Base-by-base conservation (phyloP, 306 rosid genomes). In the Vachellia collinsii region DNA sequence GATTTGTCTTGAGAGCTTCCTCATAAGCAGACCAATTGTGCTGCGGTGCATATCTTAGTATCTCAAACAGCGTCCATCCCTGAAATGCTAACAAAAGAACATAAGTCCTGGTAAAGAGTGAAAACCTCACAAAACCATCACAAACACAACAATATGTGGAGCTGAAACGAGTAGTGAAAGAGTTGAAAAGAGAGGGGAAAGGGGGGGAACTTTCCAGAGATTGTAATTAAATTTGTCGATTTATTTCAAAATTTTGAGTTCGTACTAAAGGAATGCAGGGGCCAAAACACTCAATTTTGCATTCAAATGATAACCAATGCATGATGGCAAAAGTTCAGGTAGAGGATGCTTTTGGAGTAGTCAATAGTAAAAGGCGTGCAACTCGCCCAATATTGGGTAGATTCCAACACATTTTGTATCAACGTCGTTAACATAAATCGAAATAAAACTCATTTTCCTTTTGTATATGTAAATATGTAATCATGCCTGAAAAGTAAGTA, bases 11-110 rank as follows among this genome's bases (percentile, higher is more conserved):
- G 47, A 95, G 98, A 88, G 96, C 94, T 85, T 90, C 99, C 91
- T 91, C 99, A 82, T 95, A 95, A 76, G 99, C 99, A 58, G 72
- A 85, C 98, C 99, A 95, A 87, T 93, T 93, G 84, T 95, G 98
- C 84, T 88, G 94, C 68, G 98, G 97, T 48, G 98, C 98, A 77
- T 95, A 95, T 85, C 97, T 87, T 76, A 95, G 42, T 66, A 95
- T 95, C 93, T 95, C 99, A 83, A 10, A 95, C 29, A 95, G 53
- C 8, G 99, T 93, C 99, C 99, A 95, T 78, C 98, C 99, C 99
- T 94, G 63, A 17, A 79, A n/a, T n/a, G 34, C 4, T 7, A 56
- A n/a, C 25, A n/a, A 56, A 56, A 50, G 2, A 84, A 54, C 66
- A 70, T 22, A 34, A 81, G 75, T 78, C 76, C 39, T 13, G 47